Base-by-base conservation (phyloP, 108 stramenopile genomes). In the Cyclotella sp. region DNA sequence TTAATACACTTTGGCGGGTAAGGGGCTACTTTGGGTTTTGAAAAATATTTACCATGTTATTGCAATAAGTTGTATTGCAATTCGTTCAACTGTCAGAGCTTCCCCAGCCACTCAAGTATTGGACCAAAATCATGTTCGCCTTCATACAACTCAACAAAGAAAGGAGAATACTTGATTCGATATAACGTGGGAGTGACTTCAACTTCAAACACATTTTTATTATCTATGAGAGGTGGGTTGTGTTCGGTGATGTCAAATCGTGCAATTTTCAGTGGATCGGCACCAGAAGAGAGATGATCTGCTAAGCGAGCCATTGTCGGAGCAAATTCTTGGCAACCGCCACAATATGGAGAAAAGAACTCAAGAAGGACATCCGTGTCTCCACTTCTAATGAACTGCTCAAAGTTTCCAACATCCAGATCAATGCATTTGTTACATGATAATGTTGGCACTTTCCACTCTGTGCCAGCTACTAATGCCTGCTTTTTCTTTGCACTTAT, bases 321-420 rank as follows among this genome's bases (percentile, higher is more conserved):
- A 11, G 82, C 78, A 40, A 83, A 83, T 16, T 80, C 63, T 72
- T 79, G 81, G 52, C 78, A 83, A 13, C 73, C 44, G 27, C 82
- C 78, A 39, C 85, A 86, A 24, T 65, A 78, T 22, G 85, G 85
- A 22, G 81, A 83, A 59, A 76, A 86, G 34, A 86, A 86, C 63
- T 86, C 85, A 39, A 86, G 24, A 14, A 86, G 57, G n/a, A 81
- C 16, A 24, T 68, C 57, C 0, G 65, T 8, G 9, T 59, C 59
- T 58, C 16, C 53, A 49, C 47, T 79, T 9, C 11, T 44, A 1
- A 83, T 52, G 3, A 51, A 66, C 14, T 58, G 14, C 43, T 68
- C 66, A 53, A 79, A 83, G 45, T 27, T 79, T 9, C 58, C 73
- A 9, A 44, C 44, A 15, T 42, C 54, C 29, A 75, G 30, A 55